Base-by-base conservation (phyloP, 345 rosid genomes). In the Gossypium anomalum region DNA sequence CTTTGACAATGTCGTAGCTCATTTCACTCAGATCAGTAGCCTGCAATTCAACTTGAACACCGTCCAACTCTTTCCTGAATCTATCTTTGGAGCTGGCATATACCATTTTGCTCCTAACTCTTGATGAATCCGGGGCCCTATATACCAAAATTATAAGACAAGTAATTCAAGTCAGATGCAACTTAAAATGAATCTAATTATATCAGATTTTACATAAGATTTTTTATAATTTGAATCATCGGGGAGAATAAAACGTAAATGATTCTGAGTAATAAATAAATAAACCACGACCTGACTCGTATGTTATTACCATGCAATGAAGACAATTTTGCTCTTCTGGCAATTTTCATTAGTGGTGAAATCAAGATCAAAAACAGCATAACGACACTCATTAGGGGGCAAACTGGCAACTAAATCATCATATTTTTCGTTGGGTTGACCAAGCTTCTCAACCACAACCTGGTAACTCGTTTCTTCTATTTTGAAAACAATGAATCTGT, bases 11-110 rank as follows among this genome's bases (percentile, higher is more conserved):
- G 80, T 87, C 97, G 47, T 89, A 63, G 82, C 90, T 87, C 90
- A 92, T 91, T 83, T 91, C 92, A 62, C 93, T 88, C 0, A 92
- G 87, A 79, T 91, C 93, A 2, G 97, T 91, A 6, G 93, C 93
- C 58, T 91, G 92, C 72, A 90, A 69, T 62, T 88, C 91, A 29
- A 90, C 87, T 80, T 89, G 93, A 78, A 90, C 83, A 17, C 93
- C 95, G 20, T 89, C 91, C 80, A 90, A 17, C 68, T 88, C 91
- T 78, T 93, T 87, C 81, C 85, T 90, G 84, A 90, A 89, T 59
- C 93, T 86, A 64, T 90, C 95, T 77, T 89, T 89, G 43, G 95
- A 87, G 80, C 97, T 91, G 3, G 93, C 97, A 63, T 91, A 91
- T 76, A 91, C 67, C 97, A 91, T 91, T 81, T 91, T 91, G 71